Conservation (phyloP, 768 basidiomycete species). For the Boletales sp. region DNA sequence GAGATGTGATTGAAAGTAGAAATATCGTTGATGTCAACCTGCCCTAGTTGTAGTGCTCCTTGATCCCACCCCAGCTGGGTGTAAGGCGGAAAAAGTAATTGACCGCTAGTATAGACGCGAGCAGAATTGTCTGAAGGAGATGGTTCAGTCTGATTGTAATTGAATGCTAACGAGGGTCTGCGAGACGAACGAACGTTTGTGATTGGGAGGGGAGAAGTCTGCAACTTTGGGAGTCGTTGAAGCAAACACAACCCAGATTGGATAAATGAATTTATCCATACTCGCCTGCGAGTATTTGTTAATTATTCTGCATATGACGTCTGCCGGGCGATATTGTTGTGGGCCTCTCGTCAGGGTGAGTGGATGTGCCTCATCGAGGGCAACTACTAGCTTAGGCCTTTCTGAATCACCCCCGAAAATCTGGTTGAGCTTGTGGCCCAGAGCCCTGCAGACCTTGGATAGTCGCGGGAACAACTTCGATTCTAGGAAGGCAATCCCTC, state of each 20-base stretch:
- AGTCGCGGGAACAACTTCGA: too few species aligned
- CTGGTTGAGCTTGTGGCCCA: too few species aligned
- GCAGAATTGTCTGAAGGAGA: constrained; percentile 6
- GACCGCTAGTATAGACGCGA: not conserved
- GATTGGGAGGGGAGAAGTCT: too few species aligned
- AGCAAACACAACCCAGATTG: too few species aligned
- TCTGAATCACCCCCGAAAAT: not conserved
- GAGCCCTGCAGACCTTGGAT: too few species aligned
- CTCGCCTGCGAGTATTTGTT: constrained; percentile 6
- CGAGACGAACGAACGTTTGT: too few species aligned
- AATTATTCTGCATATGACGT: constrained; percentile 2
- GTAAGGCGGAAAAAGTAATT: constrained; percentile 4
- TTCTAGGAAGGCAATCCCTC: too few species aligned
- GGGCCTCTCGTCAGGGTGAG: not conserved
- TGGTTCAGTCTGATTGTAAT: not conserved
- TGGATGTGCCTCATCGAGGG: constrained; percentile 13
- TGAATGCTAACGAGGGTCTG: too few species aligned
- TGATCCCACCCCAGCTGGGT: constrained; percentile 18
- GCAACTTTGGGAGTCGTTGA: too few species aligned
- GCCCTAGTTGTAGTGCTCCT: not conserved
- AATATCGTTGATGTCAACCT: not conserved
- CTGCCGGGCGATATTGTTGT: not conserved
- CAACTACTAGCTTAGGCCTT: constrained; percentile 9
- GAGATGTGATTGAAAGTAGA: not conserved
- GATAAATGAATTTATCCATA: too few species aligned